Conservation (phyloP, 805 yeast genomes). For the Geotrichum ghanense region DNA sequence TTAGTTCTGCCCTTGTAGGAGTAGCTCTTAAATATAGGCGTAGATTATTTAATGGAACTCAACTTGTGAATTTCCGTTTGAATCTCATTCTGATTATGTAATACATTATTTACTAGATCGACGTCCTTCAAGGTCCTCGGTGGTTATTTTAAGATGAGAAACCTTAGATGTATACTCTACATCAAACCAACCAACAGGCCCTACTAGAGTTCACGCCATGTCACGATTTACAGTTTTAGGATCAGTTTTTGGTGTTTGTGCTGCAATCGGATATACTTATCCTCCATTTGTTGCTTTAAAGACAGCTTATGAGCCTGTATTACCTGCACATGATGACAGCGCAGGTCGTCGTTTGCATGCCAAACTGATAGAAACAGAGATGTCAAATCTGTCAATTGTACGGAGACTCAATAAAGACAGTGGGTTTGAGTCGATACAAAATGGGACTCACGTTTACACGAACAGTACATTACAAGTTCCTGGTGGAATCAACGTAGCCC, state of each 20-base stretch:
- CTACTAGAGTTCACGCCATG: no score
- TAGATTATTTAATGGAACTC: no score
- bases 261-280: neutral
- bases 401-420: conserved; percentile 34
- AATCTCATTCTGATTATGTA: no score
- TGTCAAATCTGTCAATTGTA: conserved; percentile 41
- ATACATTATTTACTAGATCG: no score
- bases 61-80: no score
- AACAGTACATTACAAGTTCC: conserved; percentile 53
- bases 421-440: conserved; percentile 14
- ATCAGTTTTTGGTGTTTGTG: neutral
- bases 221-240: neutral
- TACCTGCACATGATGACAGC: neutral
- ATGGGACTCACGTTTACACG: conserved; percentile 23
- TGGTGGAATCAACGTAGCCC: conserved; percentile 71
- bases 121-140: no score
- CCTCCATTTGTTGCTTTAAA: neutral
- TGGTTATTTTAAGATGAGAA: no score
- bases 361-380: conserved; percentile 32
- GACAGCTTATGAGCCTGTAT: neutral
- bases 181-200: no score
- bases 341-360: neutral
- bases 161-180: no score
- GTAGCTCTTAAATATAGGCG: no score
- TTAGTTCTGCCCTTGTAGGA: no score